These are phyloP conservation scores for Phalaenopsis hybrid DNA, from an alignment of 116 monocot species.

Conservation along the genomic window DNA sequence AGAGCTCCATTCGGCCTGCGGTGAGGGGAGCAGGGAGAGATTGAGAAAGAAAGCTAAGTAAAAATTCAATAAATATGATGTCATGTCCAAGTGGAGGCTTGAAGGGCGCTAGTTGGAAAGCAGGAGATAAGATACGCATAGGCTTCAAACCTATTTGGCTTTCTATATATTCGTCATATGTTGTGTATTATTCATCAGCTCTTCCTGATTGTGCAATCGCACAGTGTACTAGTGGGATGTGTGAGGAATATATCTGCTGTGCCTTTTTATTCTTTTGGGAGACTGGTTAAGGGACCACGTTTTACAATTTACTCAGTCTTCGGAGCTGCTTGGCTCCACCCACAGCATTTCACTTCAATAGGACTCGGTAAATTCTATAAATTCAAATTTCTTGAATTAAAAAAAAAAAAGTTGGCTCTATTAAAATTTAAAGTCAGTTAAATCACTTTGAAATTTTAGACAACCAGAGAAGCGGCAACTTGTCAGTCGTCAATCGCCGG, in stretches of 20 bases:
- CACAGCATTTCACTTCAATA: too few species aligned
- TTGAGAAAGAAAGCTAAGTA: neutral
- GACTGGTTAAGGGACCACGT: neutral
- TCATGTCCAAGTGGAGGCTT: neutral
- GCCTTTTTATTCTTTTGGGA: neutral
- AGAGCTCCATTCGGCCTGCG: constrained; percentile 7
- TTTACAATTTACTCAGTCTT: neutral
- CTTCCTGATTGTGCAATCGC: neutral
- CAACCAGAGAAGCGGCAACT: too few species aligned
- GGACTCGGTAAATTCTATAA: too few species aligned
- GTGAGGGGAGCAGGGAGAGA: neutral
- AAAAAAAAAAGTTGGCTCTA: too few species aligned
- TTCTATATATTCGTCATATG: neutral
- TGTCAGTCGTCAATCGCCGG: too few species aligned
- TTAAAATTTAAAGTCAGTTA: too few species aligned
- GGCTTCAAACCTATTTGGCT: neutral
- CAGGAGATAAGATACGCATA: too few species aligned
- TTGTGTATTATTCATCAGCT: neutral
- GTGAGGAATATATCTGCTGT: neutral
- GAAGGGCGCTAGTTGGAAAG: neutral
- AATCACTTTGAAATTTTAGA: too few species aligned
- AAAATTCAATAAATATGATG: neutral
- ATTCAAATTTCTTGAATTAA: too few species aligned
- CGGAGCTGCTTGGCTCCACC: too few species aligned
- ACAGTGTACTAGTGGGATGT: neutral